A percentile compares a stretch with the other conserved stretches of the same genome.
Evolutionary conservation across 1,284 basidiomycete species (phyloP).

Genomic region (Pyrrhoderma lamaoense): DNA sequence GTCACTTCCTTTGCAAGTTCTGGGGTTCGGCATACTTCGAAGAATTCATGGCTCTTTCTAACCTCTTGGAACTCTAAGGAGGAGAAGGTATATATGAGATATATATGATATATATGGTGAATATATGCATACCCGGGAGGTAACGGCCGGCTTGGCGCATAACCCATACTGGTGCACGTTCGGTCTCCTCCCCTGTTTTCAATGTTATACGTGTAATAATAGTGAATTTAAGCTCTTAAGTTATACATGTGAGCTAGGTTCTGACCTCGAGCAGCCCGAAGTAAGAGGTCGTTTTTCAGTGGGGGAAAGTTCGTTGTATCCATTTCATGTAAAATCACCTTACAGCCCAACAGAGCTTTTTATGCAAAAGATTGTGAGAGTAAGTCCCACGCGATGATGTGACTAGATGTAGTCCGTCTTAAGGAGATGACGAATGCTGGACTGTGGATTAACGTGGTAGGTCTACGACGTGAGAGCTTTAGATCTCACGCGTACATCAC

Average conservation of each 20-base stretch:
- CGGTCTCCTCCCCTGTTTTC: constrained; percentile 69
- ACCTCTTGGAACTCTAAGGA: constrained; percentile 76
- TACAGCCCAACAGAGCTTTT: too few species aligned
- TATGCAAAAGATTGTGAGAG: too few species aligned
- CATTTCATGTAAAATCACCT: background rate
- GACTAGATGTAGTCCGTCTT: too few species aligned
- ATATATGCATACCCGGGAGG: constrained; percentile 62
- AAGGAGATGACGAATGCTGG: too few species aligned
- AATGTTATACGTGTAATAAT: constrained; percentile 1
- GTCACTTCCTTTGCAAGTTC: constrained; percentile 81
- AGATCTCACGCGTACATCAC: too few species aligned
- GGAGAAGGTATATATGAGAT: background rate
- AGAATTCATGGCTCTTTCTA: constrained; percentile 82
- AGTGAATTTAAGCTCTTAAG: background rate
- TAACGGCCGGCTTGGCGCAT: constrained; percentile 98
- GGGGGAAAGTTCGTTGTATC: constrained; percentile 47
- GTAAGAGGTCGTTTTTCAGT: constrained; percentile 83
- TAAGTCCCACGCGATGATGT: too few species aligned
- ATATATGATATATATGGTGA: background rate
- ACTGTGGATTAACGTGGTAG: too few species aligned
- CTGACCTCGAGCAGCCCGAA: constrained; percentile 80
- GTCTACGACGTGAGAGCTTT: too few species aligned
- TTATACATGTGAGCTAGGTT: background rate
- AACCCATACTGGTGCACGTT: constrained; percentile 95
- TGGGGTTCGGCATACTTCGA: constrained; percentile 88